phyloP scores from a whole-genome alignment of 306 rosid genomes.

The Vicia faba region DNA sequence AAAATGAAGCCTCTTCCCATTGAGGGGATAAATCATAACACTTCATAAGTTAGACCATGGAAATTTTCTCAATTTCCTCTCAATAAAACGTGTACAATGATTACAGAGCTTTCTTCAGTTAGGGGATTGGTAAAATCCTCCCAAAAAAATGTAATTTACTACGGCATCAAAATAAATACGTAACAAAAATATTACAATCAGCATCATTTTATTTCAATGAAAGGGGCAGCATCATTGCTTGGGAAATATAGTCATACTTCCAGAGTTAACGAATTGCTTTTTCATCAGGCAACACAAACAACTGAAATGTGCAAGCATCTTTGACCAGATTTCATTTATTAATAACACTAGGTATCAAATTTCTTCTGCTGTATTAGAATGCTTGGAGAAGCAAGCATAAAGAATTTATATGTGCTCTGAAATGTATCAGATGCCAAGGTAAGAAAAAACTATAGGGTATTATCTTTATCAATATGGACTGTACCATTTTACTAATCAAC shows the following conservation, averaged over 20 bases:
- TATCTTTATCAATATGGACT: slow-evolving; percentile 36
- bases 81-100: neutral
- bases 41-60: neutral
- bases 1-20: too few relatives aligned
- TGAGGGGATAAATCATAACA: too few relatives aligned
- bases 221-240: neutral
- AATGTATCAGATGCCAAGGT: slow-evolving; percentile 24
- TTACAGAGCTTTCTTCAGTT: neutral
- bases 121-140: neutral
- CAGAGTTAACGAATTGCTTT: neutral
- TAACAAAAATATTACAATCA: slow-evolving; percentile 10
- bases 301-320: slow-evolving; percentile 26
- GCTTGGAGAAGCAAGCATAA: slow-evolving; percentile 40
- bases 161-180: neutral
- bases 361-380: slow-evolving; percentile 28
- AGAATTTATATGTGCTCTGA: slow-evolving; percentile 13
- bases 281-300: slow-evolving; percentile 13
- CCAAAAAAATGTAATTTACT: neutral
- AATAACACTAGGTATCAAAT: slow-evolving; percentile 29
- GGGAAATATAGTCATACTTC: neutral
- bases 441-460: slow-evolving; percentile 27
- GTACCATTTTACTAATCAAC: slow-evolving; percentile 36
- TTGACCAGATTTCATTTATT: slow-evolving; percentile 32
- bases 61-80: neutral
- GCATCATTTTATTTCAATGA: slow-evolving; percentile 15